Evolutionary conservation across 345 rosid genomes (phyloP).

Genomic region (Salix brachista): DNA sequence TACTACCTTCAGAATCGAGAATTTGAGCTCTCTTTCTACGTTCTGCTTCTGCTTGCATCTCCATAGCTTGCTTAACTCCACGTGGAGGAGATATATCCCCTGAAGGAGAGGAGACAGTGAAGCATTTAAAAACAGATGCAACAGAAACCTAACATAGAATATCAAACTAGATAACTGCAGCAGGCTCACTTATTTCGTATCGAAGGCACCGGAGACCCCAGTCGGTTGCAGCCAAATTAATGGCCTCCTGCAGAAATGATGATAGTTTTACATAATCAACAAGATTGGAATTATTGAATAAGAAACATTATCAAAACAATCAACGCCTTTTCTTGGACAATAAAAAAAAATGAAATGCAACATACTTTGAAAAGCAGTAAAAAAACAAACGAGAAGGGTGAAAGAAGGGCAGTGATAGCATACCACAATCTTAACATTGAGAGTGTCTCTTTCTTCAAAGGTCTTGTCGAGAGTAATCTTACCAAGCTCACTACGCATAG

Average conservation of each 20-base stretch:
- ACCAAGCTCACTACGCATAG: slow-evolving; percentile 97
- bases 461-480: slow-evolving; percentile 97
- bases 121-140: background rate
- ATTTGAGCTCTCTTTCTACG: slow-evolving; percentile 90
- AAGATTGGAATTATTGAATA: background rate
- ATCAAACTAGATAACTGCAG: background rate
- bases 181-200: slow-evolving; percentile 89
- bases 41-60: slow-evolving; percentile 99
- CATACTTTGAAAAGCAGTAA: background rate
- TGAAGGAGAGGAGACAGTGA: slow-evolving; percentile 24
- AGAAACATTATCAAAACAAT: background rate
- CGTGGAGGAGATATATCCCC: slow-evolving; percentile 98
- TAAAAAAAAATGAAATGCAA: too few species aligned
- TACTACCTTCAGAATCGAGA: slow-evolving; percentile 77
- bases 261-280: background rate
- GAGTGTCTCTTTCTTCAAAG: slow-evolving; percentile 88
- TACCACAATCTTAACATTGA: slow-evolving; percentile 93
- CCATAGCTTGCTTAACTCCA: slow-evolving; percentile 94
- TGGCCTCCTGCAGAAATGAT: slow-evolving; percentile 57
- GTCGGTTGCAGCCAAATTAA: slow-evolving; percentile 82
- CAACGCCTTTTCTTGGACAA: background rate
- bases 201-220: slow-evolving; percentile 97
- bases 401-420: slow-evolving; percentile 12
- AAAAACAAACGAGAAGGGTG: background rate
- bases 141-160: background rate